Percentiles rank a stretch among this genome's conserved stretches.
phyloP scores from a whole-genome alignment of 2,329 filamentous ascomycete species.

The Pseudomassariella vexata region DNA sequence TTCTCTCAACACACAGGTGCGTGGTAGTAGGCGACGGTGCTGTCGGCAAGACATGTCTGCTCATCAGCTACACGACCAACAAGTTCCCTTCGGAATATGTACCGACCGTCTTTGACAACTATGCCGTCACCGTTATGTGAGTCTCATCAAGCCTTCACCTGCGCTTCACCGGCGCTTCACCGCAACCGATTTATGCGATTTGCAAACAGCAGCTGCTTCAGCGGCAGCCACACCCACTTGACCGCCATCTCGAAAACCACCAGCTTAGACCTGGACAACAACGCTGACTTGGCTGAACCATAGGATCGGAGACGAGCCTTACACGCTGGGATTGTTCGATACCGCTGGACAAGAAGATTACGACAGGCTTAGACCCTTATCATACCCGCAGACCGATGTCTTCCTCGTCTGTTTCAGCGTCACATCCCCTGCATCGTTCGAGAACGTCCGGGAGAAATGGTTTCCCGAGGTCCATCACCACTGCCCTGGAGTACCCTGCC shows the following conservation, averaged over 20 bases:
- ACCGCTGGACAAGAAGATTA: slow-evolving; percentile 99
- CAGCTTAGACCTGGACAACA: no score
- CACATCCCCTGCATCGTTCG: slow-evolving; percentile 93
- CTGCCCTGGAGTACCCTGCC: slow-evolving; percentile 93
- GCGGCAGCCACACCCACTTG: no score
- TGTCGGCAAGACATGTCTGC: slow-evolving; percentile 96
- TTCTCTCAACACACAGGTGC: slow-evolving; percentile 55
- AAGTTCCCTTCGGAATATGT: slow-evolving; percentile 99
- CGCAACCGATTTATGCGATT: background rate
- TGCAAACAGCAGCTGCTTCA: no score
- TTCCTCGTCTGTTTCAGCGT: slow-evolving; percentile 99
- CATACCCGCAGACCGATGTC: slow-evolving; percentile 97
- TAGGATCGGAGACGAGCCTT: slow-evolving; percentile 98
- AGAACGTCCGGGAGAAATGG: slow-evolving; percentile 99
- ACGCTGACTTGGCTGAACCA: background rate
- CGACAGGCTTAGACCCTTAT: slow-evolving; percentile 90
- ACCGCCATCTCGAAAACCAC: no score
- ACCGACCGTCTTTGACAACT: slow-evolving; percentile 98
- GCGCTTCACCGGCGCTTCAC: slow-evolving; percentile 2
- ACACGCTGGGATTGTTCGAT: slow-evolving; percentile 95
- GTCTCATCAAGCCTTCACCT: slow-evolving; percentile 36
- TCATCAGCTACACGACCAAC: slow-evolving; percentile 99
- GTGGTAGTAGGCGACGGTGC: slow-evolving; percentile 99
- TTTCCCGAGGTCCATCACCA: slow-evolving; percentile 98
- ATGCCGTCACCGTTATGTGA: slow-evolving; percentile 99